Conservation (phyloP, 257 asterid species). For the Ballota nigra region DNA sequence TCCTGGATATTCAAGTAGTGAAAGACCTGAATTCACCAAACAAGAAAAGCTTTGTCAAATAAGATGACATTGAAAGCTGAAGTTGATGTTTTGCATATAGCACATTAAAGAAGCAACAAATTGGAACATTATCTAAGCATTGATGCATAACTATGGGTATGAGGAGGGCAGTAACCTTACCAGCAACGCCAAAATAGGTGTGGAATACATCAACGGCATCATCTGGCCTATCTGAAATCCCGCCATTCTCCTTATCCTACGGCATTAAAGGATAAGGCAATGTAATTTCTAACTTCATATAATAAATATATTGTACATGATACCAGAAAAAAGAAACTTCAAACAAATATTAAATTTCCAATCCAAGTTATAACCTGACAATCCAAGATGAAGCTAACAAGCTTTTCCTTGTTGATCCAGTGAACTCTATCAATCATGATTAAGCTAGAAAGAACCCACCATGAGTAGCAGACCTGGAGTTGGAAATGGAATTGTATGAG, state of each 20-base stretch:
- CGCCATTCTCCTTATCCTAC: conserved; percentile 91
- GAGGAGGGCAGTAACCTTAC: conserved; percentile 32
- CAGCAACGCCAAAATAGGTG: conserved; percentile 87
- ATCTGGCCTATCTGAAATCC: conserved; percentile 93
- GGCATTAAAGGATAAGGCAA: conserved; percentile 6
- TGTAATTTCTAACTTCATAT: neutral
- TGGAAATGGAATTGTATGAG: conserved; percentile 6
- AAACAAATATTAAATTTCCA: neutral
- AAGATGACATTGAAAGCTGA: no score
- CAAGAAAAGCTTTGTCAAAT: neutral
- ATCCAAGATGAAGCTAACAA: conserved; percentile 71
- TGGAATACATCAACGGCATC: conserved; percentile 94
- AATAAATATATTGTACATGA: neutral
- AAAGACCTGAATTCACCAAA: conserved; percentile 54
- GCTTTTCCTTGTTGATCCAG: conserved; percentile 88
- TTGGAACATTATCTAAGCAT: neutral
- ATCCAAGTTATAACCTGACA: conserved; percentile 59
- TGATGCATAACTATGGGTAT: neutral
- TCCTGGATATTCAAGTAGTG: conserved; percentile 80
- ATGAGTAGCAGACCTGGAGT: conserved; percentile 93
- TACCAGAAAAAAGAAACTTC: neutral
- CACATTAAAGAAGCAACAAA: neutral
- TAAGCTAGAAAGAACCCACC: conserved; percentile 99
- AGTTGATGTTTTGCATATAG: no score
- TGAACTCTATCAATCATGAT: conserved; percentile 90